Evolutionary conservation across 1,284 basidiomycete genomes (phyloP), one percentile per base, ranked within the genome.

Genomic region (Xanthoconium separans): DNA sequence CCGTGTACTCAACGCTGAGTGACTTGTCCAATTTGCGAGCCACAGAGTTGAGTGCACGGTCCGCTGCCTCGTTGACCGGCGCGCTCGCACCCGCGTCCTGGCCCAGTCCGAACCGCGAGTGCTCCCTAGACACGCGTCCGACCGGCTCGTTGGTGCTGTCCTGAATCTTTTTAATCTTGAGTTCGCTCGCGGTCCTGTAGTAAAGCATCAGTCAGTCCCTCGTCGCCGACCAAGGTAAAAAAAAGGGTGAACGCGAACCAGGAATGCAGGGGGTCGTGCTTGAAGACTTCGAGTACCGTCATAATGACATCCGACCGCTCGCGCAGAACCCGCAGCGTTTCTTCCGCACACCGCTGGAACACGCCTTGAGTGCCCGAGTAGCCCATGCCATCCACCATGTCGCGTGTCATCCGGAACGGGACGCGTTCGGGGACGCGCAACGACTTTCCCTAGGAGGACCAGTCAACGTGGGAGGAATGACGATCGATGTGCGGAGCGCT

Each of bases 231-330:
- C 40, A 12, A 30, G 12, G 22, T 55, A 20, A 47, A 51, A 47
- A 51, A 13, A 47, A 31, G 20, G 34, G n/a, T 2, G 9, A 34
- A 54, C 81, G 22, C 22, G 52, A 54, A 87, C 96, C 96, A 99
- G 22, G 85, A 89, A 63, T 97, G 92, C 13, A 99, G 79, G 0
- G 97, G 96, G 71, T 99, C 96, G 66, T 98, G 86, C 70, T 93
- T 94, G 82, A 98, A 97, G 12, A 98, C 96, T 66, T 98, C 95
- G 36, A 99, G 80, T 0, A 99, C 89, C 2, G 95, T 98, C 78
- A 96, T 83, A 65, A 99, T 89, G 42, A 96, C 84, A 52, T 89
- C 88, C 0, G 92, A 91, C 9, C 87, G 84, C 46, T 91, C 87
- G 9, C 95, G 83, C 43, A 98, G 75, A 10, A 98, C 95, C 15